A percentile compares a stretch with the other conserved stretches of the same genome.
phyloP scores from a whole-genome alignment of 1,139 yeast genomes.

The Meyerozyma sp. region DNA sequence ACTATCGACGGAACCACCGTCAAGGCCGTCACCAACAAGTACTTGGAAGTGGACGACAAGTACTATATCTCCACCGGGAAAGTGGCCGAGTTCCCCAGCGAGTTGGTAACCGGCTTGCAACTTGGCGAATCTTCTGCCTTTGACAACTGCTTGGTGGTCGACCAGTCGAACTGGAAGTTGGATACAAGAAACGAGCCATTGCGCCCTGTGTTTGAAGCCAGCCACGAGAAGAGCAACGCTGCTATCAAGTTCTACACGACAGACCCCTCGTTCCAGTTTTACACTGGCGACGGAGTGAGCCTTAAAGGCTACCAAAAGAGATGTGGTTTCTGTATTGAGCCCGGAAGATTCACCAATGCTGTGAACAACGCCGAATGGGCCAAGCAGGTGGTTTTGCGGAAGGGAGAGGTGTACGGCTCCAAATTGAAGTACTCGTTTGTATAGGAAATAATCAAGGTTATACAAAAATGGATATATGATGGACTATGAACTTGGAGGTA shows the following conservation, averaged over 20 bases:
- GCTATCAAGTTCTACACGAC: constrained; percentile 47
- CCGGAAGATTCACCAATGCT: constrained; percentile 57
- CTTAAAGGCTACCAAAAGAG: constrained; percentile 38
- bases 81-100: constrained; percentile 18
- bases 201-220: constrained; percentile 38
- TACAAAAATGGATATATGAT: no score
- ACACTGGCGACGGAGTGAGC: constrained; percentile 53
- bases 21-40: constrained; percentile 20
- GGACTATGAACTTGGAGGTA: no score
- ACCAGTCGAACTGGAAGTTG: constrained; percentile 21
- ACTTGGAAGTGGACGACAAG: constrained; percentile 33
- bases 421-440: constrained; percentile 35
- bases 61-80: constrained; percentile 50
- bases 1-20: constrained; percentile 32
- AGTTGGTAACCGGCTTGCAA: constrained; percentile 19
- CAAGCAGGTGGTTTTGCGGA: constrained; percentile 45
- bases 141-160: constrained; percentile 51
- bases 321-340: constrained; percentile 62
- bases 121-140: constrained; percentile 24
- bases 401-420: constrained; percentile 54
- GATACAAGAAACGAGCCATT: constrained; percentile 41
- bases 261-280: constrained; percentile 66
- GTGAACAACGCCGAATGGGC: constrained; percentile 45
- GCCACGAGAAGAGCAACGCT: constrained; percentile 40
- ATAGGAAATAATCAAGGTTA: no score